Base-by-base conservation (phyloP, 768 basidiomycete species). In the Hemileccinum rubropunctum region DNA sequence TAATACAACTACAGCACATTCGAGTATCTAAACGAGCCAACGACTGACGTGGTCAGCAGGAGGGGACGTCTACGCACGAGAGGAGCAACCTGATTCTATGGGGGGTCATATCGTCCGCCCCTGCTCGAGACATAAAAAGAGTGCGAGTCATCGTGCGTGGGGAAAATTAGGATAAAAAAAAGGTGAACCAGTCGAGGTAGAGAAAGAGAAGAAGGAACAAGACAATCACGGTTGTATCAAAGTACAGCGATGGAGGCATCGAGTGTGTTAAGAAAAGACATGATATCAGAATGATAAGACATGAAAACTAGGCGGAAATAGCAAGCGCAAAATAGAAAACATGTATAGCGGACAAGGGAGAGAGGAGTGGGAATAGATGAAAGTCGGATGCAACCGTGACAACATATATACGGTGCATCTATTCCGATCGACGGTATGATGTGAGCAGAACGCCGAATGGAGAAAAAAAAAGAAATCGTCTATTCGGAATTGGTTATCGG, bases 1-100 rank as follows among this genome's bases (percentile, higher is more conserved):
- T 64, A 52, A 51, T 65, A 63, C 62, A 52, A 45, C 44, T 52
- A 54, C 27, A 48, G 46, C 53, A 52, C 48, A 42, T 42, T 48
- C 38, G 45, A 53, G 33, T 49, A 51, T 52, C 48, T 61, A 54
- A 34, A 37, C 23, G 40, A 37, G 40, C 17, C 28, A 30, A 8
- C 28, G 28, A 30, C 23, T 27, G 38, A 40, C 14, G n/a, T 35
- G 27, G 38, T 41, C 38, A 42, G 30, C 36, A 13, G 26, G 15
- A 23, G 27, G 15, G 48, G 10, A 20, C 17, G 21, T 57, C 60
- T 57, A 63, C 20, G 27, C 34, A 38, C 20, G 37, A 38, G 23
- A 30, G 48, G 18, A 35, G 36, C 2, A 15, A 21, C 20, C 49
- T 34, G 35, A 30, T 42, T 64, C 64, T 52, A 66, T 61, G 50